These are phyloP conservation scores for Paecilomyces dactylethromorphus DNA, from an alignment of 2,329 filamentous ascomycete species.

Conservation along the genomic window DNA sequence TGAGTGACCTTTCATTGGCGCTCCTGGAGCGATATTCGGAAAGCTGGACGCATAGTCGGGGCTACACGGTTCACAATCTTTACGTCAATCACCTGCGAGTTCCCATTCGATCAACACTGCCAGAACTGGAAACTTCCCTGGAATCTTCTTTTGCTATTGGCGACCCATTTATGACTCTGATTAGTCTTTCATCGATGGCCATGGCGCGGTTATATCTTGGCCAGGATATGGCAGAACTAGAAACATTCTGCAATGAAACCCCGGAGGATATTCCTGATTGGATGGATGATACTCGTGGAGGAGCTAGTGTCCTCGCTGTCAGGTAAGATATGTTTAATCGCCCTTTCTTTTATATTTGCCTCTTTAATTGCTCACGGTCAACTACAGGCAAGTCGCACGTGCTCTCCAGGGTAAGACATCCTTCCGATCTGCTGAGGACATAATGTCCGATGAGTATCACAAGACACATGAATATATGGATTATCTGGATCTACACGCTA, in stretches of 20 bases:
- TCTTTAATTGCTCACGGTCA: background rate
- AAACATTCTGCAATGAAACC: conserved; percentile 50
- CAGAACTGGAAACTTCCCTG: conserved; percentile 48
- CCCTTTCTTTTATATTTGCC: background rate
- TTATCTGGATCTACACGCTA: conserved; percentile 37
- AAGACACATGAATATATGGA: conserved; percentile 43
- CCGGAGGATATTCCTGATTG: conserved; percentile 53
- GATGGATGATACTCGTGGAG: conserved; percentile 52
- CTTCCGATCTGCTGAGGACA: conserved; percentile 36
- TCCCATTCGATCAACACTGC: conserved; percentile 46
- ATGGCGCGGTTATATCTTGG: conserved; percentile 51
- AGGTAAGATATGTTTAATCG: conserved; percentile 21
- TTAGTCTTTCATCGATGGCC: conserved; percentile 55
- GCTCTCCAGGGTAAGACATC: conserved; percentile 58
- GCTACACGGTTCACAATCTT: conserved; percentile 50
- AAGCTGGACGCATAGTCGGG: conserved; percentile 49
- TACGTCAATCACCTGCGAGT: conserved; percentile 56
- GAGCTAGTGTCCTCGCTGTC: conserved; percentile 48
- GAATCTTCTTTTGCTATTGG: conserved; percentile 52
- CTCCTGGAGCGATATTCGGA: conserved; percentile 49
- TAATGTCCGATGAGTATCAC: conserved; percentile 52
- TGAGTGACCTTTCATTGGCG: conserved; percentile 47
- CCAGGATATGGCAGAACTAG: conserved; percentile 52
- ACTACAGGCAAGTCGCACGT: conserved; percentile 44
- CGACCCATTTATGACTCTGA: conserved; percentile 51